Evolutionary conservation across 2,329 filamentous ascomycete species (phyloP).

Genomic region (Trichophyton mentagrophytes): DNA sequence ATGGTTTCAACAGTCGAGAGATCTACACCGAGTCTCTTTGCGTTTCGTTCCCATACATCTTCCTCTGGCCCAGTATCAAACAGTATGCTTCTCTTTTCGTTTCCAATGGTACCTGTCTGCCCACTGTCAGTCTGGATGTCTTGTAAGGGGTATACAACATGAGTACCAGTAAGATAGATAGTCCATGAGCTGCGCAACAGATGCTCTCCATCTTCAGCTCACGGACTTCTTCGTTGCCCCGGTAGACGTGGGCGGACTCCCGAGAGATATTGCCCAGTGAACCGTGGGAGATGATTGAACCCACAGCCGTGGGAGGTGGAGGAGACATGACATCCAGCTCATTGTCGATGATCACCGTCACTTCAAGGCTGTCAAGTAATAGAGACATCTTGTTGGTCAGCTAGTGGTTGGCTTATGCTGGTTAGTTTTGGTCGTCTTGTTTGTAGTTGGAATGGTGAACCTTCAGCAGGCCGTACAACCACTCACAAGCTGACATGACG

Average conservation of each 20-base stretch:
- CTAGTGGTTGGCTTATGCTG: too few relatives aligned
- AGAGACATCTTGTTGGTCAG: not conserved
- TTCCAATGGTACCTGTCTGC: conserved; percentile 37
- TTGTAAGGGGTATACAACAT: not conserved
- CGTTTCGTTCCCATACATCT: conserved; percentile 40
- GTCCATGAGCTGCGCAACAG: conserved; percentile 43
- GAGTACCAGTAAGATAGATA: conserved; percentile 40
- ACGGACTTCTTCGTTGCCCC: conserved; percentile 32
- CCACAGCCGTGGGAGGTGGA: conserved; percentile 22
- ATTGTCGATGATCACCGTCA: conserved; percentile 42
- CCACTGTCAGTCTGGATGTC: not conserved
- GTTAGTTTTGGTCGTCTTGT: not conserved
- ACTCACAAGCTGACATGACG: not conserved
- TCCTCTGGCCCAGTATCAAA: conserved; percentile 45
- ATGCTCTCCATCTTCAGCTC: conserved; percentile 40
- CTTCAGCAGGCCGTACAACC: not conserved
- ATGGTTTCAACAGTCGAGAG: conserved; percentile 36
- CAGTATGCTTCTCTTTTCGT: conserved; percentile 35
- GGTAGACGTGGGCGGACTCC: conserved; percentile 23
- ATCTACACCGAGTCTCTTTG: conserved; percentile 32
- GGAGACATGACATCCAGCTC: conserved; percentile 43
- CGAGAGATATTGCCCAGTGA: conserved; percentile 33
- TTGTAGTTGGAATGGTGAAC: not conserved
- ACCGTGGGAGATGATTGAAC: conserved; percentile 33
- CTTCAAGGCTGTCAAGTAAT: conserved; percentile 35